phyloP scores from a whole-genome alignment of 2,329 filamentous ascomycete genomes.

The Tricladium varicosporioides region DNA sequence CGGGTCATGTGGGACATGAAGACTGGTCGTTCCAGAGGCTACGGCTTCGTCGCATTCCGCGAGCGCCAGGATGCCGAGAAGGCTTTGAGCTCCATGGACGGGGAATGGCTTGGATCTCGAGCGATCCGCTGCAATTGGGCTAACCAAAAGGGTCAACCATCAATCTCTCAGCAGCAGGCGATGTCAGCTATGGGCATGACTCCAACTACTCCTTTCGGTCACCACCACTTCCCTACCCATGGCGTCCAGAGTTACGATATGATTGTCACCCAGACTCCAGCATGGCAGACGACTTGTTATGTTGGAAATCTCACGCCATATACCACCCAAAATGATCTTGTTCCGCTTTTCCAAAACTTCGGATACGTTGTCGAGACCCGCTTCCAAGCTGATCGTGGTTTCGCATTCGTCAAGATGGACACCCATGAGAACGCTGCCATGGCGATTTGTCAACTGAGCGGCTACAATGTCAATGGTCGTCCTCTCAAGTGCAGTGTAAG shows the following conservation, averaged over 20 bases:
- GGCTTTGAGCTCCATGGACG: conserved; percentile 95
- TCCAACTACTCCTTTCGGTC: conserved; percentile 91
- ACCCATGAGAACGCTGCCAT: conserved; percentile 96
- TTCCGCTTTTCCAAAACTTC: conserved; percentile 99
- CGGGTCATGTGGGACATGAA: conserved; percentile 99
- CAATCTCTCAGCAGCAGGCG: conserved; percentile 94
- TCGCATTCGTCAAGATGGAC: conserved; percentile 99
- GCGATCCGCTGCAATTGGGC: conserved; percentile 99
- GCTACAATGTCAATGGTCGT: conserved; percentile 95
- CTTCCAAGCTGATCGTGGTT: conserved; percentile 96
- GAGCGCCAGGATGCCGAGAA: conserved; percentile 94
- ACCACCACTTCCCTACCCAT: conserved; percentile 97
- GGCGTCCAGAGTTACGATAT: conserved; percentile 97
- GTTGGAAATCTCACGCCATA: conserved; percentile 97
- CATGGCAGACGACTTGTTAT: conserved; percentile 98
- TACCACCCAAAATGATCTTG: conserved; percentile 91
- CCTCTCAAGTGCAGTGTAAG: conserved; percentile 98
- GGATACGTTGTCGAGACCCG: conserved; percentile 96
- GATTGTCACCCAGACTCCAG: conserved; percentile 90
- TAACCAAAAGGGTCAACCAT: conserved; percentile 99
- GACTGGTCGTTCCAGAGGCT: conserved; percentile 93
- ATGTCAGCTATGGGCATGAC: conserved; percentile 99
- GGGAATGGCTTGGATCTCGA: conserved; percentile 96
- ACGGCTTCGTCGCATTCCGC: conserved; percentile 96
- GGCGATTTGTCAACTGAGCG: conserved; percentile 96